Evolutionary conservation across 2,329 filamentous ascomycete genomes (phyloP).

Genomic region (Aspergillus awamori): DNA sequence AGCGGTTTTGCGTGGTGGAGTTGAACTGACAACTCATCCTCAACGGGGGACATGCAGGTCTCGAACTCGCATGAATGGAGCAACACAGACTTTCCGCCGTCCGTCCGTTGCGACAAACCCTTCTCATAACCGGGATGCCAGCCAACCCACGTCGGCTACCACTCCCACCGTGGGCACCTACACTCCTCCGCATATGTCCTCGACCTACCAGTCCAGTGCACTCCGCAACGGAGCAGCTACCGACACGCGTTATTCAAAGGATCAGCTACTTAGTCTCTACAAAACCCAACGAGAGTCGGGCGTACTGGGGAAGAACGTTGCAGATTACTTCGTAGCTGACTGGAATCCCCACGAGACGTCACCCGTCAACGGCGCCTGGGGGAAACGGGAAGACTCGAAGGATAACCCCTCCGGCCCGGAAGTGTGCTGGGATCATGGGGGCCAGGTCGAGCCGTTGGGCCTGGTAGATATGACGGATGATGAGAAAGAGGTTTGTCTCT

Average conservation of each 20-base stretch:
- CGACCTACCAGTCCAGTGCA: conserved; percentile 48
- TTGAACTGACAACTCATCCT: conserved; percentile 6
- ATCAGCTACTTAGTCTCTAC: conserved; percentile 76
- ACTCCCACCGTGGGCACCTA: conserved; percentile 54
- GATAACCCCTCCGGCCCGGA: conserved; percentile 79
- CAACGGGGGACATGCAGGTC: conserved; percentile 49
- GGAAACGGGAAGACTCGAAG: conserved; percentile 74
- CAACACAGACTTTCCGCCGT: conserved; percentile 68
- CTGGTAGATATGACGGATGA: conserved; percentile 71
- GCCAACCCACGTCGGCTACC: conserved; percentile 43
- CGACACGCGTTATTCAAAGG: conserved; percentile 72
- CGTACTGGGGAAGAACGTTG: conserved; percentile 61
- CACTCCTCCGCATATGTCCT: conserved; percentile 63
- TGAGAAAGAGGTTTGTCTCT: conserved; percentile 61
- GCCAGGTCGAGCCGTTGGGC: conserved; percentile 70
- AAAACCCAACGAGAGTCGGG: conserved; percentile 59
- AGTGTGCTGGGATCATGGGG: conserved; percentile 82
- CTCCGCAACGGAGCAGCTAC: conserved; percentile 58
- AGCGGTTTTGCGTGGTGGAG: conserved; percentile 12
- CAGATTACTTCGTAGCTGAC: conserved; percentile 69
- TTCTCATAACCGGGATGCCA: conserved; percentile 50
- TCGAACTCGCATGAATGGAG: conserved; percentile 64
- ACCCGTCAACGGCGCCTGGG: conserved; percentile 67
- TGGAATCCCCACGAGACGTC: conserved; percentile 81
- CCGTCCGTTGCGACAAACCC: conserved; percentile 62